Base-by-base conservation (phyloP, 345 rosid species). In the Populus nigra region DNA sequence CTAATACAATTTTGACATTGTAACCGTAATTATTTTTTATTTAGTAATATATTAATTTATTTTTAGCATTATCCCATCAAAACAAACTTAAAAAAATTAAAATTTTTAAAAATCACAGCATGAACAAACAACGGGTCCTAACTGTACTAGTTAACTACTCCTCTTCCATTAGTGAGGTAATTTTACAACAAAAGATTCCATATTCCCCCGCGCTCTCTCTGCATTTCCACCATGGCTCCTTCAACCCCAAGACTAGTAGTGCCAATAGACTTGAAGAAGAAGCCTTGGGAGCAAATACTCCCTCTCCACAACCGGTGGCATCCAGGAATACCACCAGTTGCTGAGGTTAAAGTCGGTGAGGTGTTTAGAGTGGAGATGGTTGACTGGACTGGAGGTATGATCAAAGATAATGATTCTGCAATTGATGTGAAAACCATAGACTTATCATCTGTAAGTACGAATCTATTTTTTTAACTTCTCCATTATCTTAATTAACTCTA, bases 271-370 rank as follows among this genome's bases (percentile, higher is more conserved):
- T 27, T 90, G 84, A 88, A 85, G 83, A 90, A 84, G 89, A 88
- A 88, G 77, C 96, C 96, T 84, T 85, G 91, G 89, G 81, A 90
- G 78, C 98, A 91, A 71, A 50, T 65, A 53, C 79, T 78, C 35
- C 88, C 94, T 16, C 89, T 92, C 18, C 98, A 92, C 79, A 91
- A 94, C 57, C 86, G 87, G 68, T 89, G 97, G 97, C 98, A 91
- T 84, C 98, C 92, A 5, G 85, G 88, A 71, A 90, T 87, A 65
- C 89, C 94, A 2, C 75, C 90, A 1, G 87, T 89, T 6, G 85
- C 86, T 0, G 85, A 87, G 70, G 90, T 90, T 45, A 81, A 17
- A 72, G 73, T 73, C 29, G 84, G 86, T 17, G 96, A 92, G 84
- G 71, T 91, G 0, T 90, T 90, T 71, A 83, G 91, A 73, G 84